Evolutionary conservation across 169 alveolate genomes (phyloP), one percentile per base, ranked within the genome.

Genomic region (Plasmodium sp.): DNA sequence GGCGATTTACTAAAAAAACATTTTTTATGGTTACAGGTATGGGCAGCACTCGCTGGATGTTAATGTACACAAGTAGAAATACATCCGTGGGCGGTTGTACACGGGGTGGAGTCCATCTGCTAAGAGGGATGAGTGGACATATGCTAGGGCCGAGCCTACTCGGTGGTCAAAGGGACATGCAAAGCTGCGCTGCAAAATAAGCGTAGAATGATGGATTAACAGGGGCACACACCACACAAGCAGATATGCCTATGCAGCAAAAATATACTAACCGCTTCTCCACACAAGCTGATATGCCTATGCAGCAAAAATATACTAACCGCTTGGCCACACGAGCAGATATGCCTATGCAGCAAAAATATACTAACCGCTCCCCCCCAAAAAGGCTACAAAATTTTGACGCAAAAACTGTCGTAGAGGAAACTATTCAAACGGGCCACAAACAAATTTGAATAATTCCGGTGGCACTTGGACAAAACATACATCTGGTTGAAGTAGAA

Each of bases 401-500:
- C 31, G 27, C 48, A 88, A 88, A 79, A 88, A 22, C 51, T 54
- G 33, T 88, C 73, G 36, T 62, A 18, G n/a, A 88, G 58, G 43
- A 88, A 88, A 39, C 14, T 79, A 33, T 41, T 88, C 43, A 88
- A 67, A 80, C 18, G 51, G 67, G 41, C 36, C 22, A 62, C n/a
- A 88, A 88, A 80, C 6, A 88, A 22, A 62, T 88, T 88, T 41
- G 83, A 58, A 41, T 88, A 88, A 31, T n/a, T 43, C 14, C 10
- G 27, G 18, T 73, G 62, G 16, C 33, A 3, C 2, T 27, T 62
- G 31, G 91, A 88, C 75, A 88, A 80, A 56, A 27, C 34, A 80
- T 73, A 43, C n/a, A 88, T 43, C 54, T 67, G 88, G 33, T 88
- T 88, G 18, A 88, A 79, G 83, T 88, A 88, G 80, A 88, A 77